Evolutionary conservation across 768 basidiomycete species (phyloP), one percentile per base, ranked within the genome.

Genomic region (Calocybe cyanea): DNA sequence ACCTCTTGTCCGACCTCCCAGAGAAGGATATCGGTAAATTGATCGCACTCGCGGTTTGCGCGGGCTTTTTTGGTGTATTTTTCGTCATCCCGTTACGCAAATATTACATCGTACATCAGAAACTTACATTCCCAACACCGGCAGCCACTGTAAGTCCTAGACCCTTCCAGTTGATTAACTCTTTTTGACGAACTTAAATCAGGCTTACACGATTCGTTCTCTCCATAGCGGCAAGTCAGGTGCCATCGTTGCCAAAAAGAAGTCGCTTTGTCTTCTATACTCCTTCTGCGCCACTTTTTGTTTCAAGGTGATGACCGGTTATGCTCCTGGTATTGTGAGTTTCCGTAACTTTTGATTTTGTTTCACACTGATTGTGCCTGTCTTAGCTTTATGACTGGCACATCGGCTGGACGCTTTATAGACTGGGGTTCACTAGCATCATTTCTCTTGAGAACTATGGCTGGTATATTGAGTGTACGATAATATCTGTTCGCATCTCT

Each of bases 71-170:
- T 50, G 80, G 78, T 37, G 73, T 82, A 7, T 80, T 83, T 62
- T 85, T 85, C 68, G 79, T 78, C 44, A 77, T 83, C 45, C 81
- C 81, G 1, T 63, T 81, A 28, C 72, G 78, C 44, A 76, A 74
- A 51, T 78, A 78, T 60, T 83, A 77, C 62, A 80, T 84, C 51
- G 64, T 83, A 41, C 71, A 77, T 54, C 78, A 80, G 58, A 81
- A 80, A 58, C 61, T 81, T 13, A 76, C 76, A 13, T 83, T 83
- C 67, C 81, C 80, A 0, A 81, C 81, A 0, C 78, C 77, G 21
- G 77, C 83, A 47, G 84, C 82, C 13, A 80, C 81, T 28, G 73
- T 70, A 57, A 50, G 68, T 55, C 19, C 19, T 20, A 30, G 46
- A 24, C 40, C 21, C 21, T 38, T 30, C n/a, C 34, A 17, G 24